Percentiles rank a stretch among this genome's conserved stretches.
Conservation (phyloP, 331 rosid genomes). For the Cydonia oblonga region DNA sequence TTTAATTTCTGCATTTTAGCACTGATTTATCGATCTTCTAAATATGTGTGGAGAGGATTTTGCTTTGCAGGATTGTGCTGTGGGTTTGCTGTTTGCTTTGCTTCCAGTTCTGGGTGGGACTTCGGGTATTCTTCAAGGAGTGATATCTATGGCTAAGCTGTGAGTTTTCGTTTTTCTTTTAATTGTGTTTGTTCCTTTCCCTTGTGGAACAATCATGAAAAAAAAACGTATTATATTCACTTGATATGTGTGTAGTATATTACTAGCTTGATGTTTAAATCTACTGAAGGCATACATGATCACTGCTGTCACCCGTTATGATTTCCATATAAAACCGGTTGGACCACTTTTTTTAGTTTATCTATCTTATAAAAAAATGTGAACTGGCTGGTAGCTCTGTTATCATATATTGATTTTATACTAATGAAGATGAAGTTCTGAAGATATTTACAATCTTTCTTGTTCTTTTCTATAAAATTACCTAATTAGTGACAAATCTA, state of each 20-base stretch:
- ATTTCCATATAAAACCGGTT: too few relatives aligned
- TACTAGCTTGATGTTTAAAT: too few relatives aligned
- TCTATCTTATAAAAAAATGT: too few relatives aligned
- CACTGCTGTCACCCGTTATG: too few relatives aligned
- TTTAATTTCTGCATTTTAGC: not conserved
- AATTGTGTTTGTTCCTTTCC: too few relatives aligned
- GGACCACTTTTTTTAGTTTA: too few relatives aligned
- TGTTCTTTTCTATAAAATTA: not conserved
- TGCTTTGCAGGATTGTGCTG: constrained; percentile 45
- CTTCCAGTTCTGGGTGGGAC: constrained; percentile 52
- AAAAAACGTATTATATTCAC: too few relatives aligned
- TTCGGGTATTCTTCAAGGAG: constrained; percentile 43
- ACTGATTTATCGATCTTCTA: not conserved
- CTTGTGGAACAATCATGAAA: too few relatives aligned
- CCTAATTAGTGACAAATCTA: not conserved
- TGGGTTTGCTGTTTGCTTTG: constrained; percentile 47
- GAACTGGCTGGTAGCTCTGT: not conserved
- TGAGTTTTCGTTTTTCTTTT: too few relatives aligned
- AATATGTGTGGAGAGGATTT: not conserved
- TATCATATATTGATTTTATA: not conserved
- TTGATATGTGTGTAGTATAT: too few relatives aligned
- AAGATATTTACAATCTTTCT: not conserved
- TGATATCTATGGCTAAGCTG: constrained; percentile 40
- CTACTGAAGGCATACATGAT: too few relatives aligned
- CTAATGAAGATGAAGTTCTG: not conserved